Evolutionary conservation across 768 basidiomycete genomes (phyloP), one percentile per base, ranked within the genome.

Genomic region (Calocera cornea): DNA sequence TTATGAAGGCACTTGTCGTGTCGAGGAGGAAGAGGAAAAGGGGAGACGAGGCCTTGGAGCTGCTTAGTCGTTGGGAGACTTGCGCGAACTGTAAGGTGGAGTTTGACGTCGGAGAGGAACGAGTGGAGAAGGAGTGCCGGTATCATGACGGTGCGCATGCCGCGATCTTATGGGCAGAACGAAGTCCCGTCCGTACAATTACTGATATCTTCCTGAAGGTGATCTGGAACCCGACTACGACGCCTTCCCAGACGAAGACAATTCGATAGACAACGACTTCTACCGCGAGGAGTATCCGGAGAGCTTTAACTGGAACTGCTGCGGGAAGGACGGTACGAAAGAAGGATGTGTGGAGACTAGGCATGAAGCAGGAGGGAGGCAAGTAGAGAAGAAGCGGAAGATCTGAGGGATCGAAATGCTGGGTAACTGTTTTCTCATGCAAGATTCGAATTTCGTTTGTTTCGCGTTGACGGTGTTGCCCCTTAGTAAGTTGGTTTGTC

Each of bases 221-320:
- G 76, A 78, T 22, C 73, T 83, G 36, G 74, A 79, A 71, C 78
- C 77, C 17, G 71, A 80, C 47, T 75, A 82, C 60, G 76, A 75
- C 1, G 72, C 71, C 12, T 83, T 82, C 67, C 73, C 67, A 11
- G 83, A 83, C 70, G 81, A 80, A 78, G 83, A 83, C 68, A 80
- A 83, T 7, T 14, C 8, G 1, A 81, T 79, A 77, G 80, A 84
- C 71, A 77, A 79, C 2, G 34, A 71, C 19, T 69, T 73, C 36
- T 82, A 80, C 71, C 77, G 78, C 65, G 69, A 70, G 65, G 70
- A 78, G 17, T 82, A 73, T 67, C 83, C 83, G 1, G 79, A 83
- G 67, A 79, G 79, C 64, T 84, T 83, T 69, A 73, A 64, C 1
- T 85, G 83, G 83, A 77, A 74, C 1, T 85, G 83, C 69, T 84